phyloP scores from a whole-genome alignment of 1,284 basidiomycete genomes.

The Xerocomus nothofagi region DNA sequence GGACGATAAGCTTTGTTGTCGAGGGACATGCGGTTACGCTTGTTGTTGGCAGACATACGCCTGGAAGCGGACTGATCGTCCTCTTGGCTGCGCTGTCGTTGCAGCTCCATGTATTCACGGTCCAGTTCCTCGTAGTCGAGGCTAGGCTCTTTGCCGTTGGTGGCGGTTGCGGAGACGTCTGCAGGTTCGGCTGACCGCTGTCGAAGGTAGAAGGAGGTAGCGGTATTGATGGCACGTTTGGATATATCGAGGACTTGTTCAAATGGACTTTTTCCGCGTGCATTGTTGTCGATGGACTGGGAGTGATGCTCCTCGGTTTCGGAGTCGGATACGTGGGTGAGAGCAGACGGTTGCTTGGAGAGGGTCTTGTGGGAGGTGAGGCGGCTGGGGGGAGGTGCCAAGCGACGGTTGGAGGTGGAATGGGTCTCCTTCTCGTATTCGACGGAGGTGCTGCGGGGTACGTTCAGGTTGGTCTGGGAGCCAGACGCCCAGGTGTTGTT shows the following conservation, averaged over 20 bases:
- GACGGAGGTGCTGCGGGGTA: slow-evolving; percentile 72
- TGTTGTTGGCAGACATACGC: slow-evolving; percentile 36
- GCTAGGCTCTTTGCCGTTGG: slow-evolving; percentile 53
- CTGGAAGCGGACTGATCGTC: slow-evolving; percentile 37
- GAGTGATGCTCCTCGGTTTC: slow-evolving; percentile 53
- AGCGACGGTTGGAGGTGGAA: slow-evolving; percentile 50
- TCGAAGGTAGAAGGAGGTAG: slow-evolving; percentile 57
- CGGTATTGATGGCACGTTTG: slow-evolving; percentile 48
- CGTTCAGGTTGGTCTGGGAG: slow-evolving; percentile 44
- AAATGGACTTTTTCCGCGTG: slow-evolving; percentile 64
- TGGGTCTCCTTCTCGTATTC: slow-evolving; percentile 72
- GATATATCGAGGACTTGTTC: slow-evolving; percentile 55
- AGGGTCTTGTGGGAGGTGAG: slow-evolving; percentile 43
- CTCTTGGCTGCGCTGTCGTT: slow-evolving; percentile 36
- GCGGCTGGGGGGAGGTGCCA: slow-evolving; percentile 56
- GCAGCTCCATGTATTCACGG: slow-evolving; percentile 45
- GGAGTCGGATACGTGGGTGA: slow-evolving; percentile 58
- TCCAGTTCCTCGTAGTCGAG: slow-evolving; percentile 81
- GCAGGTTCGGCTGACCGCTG: slow-evolving; percentile 57
- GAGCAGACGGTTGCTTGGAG: slow-evolving; percentile 50
- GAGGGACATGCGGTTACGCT: slow-evolving; percentile 60
- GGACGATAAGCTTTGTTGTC: slow-evolving; percentile 82
- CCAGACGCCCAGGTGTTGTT: slow-evolving; percentile 67
- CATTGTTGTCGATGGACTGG: slow-evolving; percentile 20
- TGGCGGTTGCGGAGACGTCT: slow-evolving; percentile 30